Conservation (phyloP, 371 early-diverging fungal genomes). For the Massospora cicadina region DNA sequence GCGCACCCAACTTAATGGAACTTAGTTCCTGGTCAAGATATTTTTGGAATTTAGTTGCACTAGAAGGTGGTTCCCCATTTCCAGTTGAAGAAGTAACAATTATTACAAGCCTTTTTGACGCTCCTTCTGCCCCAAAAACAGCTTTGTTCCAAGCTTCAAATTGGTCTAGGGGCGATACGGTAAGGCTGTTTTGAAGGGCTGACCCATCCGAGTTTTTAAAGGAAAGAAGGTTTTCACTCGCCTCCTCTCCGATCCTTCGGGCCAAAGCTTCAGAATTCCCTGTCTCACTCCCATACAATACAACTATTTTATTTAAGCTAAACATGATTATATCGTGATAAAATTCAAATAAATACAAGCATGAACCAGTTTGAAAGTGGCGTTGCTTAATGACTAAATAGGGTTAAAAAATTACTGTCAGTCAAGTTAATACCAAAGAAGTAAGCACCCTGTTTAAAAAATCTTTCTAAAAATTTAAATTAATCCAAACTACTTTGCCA, state of each 20-base stretch:
- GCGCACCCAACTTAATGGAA: background rate
- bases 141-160: background rate
- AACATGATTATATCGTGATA: too few species aligned
- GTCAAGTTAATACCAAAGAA: too few species aligned
- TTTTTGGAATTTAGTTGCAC: constrained; percentile 49
- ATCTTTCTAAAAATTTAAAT: too few species aligned
- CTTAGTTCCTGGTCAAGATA: background rate
- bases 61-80: constrained; percentile 91
- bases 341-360: too few species aligned
- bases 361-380: too few species aligned
- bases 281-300: constrained; percentile 8
- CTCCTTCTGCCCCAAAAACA: background rate
- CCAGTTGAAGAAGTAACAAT: constrained; percentile 83
- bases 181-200: background rate
- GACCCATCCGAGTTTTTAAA: background rate
- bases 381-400: too few species aligned
- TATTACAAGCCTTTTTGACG: constrained; percentile 32
- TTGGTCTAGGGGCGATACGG: background rate
- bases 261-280: constrained; percentile 2
- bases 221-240: background rate
- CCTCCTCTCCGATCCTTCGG: background rate
- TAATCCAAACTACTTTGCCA: too few species aligned
- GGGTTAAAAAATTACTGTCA: too few species aligned
- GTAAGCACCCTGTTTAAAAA: too few species aligned
- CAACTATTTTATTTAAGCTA: background rate